Base-by-base conservation (phyloP, 2,329 filamentous ascomycete genomes). In the Keithomyces neogunnii region DNA sequence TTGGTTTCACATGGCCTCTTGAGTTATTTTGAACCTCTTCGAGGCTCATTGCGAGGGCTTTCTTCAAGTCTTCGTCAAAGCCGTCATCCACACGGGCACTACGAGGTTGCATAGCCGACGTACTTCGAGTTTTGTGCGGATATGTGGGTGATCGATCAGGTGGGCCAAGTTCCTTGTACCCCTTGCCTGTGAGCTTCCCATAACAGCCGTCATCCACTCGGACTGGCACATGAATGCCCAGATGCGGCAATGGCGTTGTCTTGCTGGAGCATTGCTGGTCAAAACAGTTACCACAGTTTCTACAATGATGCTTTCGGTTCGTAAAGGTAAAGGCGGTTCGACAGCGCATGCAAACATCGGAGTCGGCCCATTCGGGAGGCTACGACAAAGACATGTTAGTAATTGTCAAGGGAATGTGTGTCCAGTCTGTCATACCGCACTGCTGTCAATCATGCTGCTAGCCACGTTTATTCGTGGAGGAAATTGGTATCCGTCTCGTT, bases 381-480 rank as follows among this genome's bases (percentile, higher is more conserved):
- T 95, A 29, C 30, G 5, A 39, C n/a, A 36, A n/a, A 36, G 32
- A 35, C 4, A 26, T 33, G 33, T 51, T 8, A 28, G 31, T 44
- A 35, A 19, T 33, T 33, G 40, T 13, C n/a, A 4, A 5, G 29
- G 19, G 5, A 26, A 35, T 8, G 5, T n/a, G 30, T 1, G 11
- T 11, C 1, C 11, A 9, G 40, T 30, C 3, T 39, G 11, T 29
- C 86, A 67, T 80, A 95, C 89, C 55, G 93, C 93, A 63, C 86
- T 96, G 66, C 90, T 96, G 66, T 99, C 92, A 58, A 97, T 82
- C 91, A 99, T 99, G 69, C 87, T 96, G 70, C 89, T 95, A n/a
- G 92, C 80, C 44, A 99, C 86, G 30, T 88, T 84, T 40, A 85
- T 82, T 62, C 85, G 88, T 4, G 93, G 93, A 2, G 93, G 93